These are phyloP conservation scores for Lentinus tigrinus DNA, from an alignment of 768 basidiomycete genomes.

Conservation along the genomic window DNA sequence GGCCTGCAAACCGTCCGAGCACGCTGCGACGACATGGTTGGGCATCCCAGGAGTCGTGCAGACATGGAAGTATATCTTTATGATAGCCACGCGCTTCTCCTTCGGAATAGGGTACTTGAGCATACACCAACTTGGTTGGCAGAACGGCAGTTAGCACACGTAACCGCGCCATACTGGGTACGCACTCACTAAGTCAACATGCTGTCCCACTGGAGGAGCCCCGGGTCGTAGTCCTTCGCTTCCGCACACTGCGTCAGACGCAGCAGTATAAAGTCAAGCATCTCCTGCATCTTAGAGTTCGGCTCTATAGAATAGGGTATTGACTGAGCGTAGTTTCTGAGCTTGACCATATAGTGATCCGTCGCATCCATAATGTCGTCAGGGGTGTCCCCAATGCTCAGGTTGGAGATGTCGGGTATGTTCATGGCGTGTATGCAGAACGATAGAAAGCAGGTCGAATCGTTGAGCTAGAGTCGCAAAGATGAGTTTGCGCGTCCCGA, in stretches of 20 bases:
- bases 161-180: neutral
- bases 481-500: slow-evolving; percentile 25
- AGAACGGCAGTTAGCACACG: slow-evolving; percentile 8
- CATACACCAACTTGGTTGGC: slow-evolving; percentile 62
- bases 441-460: slow-evolving; percentile 16
- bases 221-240: slow-evolving; percentile 81
- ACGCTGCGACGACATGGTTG: slow-evolving; percentile 61
- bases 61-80: slow-evolving; percentile 77
- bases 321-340: slow-evolving; percentile 59
- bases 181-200: slow-evolving; percentile 69
- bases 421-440: slow-evolving; percentile 34
- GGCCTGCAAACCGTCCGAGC: slow-evolving; percentile 59
- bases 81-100: slow-evolving; percentile 68
- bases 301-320: slow-evolving; percentile 80
- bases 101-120: slow-evolving; percentile 87
- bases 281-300: slow-evolving; percentile 68
- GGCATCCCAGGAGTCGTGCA: slow-evolving; percentile 78
- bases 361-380: slow-evolving; percentile 34
- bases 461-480: slow-evolving; percentile 19
- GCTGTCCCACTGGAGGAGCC: slow-evolving; percentile 77
- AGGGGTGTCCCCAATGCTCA: slow-evolving; percentile 43
- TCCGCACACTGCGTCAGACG: slow-evolving; percentile 72
- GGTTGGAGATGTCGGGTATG: slow-evolving; percentile 47
- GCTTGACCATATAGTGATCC: slow-evolving; percentile 55
- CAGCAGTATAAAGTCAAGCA: slow-evolving; percentile 71